phyloP scores from a whole-genome alignment of 352 stramenopile genomes.

The Phytophthora litchii region DNA sequence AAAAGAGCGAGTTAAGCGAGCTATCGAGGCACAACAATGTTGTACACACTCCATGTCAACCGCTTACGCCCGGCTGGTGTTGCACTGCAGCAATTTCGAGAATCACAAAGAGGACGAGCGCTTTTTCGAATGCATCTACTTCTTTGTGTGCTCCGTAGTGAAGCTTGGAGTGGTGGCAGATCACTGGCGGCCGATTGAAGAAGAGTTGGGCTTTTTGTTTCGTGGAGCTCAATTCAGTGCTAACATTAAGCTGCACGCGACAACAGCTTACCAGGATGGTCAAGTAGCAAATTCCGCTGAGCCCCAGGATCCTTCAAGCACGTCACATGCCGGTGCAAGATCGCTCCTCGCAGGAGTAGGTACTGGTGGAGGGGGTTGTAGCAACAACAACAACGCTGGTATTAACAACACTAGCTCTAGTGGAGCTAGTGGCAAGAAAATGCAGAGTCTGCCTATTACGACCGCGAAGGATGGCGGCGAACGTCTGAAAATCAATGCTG shows the following conservation, averaged over 20 bases:
- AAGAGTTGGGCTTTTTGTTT: constrained; percentile 78
- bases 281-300: constrained; percentile 21
- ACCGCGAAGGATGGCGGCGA: constrained; percentile 25
- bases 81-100: constrained; percentile 87
- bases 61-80: constrained; percentile 68
- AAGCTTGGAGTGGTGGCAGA: constrained; percentile 65
- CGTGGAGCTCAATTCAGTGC: constrained; percentile 72
- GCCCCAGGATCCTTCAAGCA: constrained; percentile 8
- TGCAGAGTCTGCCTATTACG: constrained; percentile 46
- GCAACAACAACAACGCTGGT: constrained; percentile 18
- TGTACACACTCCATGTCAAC: constrained; percentile 51
- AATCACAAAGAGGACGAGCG: constrained; percentile 82
- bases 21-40: constrained; percentile 33
- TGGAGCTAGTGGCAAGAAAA: constrained; percentile 38
- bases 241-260: constrained; percentile 57
- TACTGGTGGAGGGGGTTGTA: constrained; percentile 21
- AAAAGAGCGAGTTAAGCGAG: constrained; percentile 34
- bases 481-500: constrained; percentile 8
- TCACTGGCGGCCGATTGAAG: constrained; percentile 66
- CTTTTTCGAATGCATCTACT: constrained; percentile 86
- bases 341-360: constrained; percentile 15
- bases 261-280: constrained; percentile 27
- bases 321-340: constrained; percentile 17
- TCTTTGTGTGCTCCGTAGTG: constrained; percentile 74
- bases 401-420: constrained; percentile 1